These are phyloP conservation scores for Pythium aquatile DNA, from an alignment of 352 stramenopile genomes.

Conservation along the genomic window DNA sequence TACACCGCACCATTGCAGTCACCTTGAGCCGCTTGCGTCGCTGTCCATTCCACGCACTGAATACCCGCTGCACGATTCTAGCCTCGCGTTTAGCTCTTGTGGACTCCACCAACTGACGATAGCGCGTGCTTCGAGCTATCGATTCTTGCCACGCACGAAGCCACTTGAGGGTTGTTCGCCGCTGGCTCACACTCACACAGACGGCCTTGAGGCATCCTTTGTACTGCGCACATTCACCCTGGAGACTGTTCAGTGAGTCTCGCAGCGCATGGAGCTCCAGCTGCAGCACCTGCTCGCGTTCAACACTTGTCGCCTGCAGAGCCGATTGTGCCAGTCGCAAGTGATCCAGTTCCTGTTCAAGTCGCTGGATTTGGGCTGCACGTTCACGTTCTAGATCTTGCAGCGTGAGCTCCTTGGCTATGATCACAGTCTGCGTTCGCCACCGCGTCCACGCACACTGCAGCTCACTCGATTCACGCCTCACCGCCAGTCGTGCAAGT, in stretches of 20 bases:
- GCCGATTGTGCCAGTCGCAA: constrained; percentile 5
- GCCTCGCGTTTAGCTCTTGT: neutral
- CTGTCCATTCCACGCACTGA: constrained; percentile 1
- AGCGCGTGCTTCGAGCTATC: neutral
- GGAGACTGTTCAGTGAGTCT: neutral
- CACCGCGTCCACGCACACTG: constrained; percentile 29
- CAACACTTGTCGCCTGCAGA: constrained; percentile 1
- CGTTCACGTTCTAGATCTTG: constrained; percentile 3
- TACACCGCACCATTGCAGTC: neutral
- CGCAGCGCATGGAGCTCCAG: neutral
- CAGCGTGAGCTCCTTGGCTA: constrained; percentile 22
- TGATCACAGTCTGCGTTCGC: constrained; percentile 34
- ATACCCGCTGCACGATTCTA: neutral
- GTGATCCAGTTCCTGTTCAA: constrained; percentile 10
- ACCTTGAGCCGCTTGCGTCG: constrained; percentile 1
- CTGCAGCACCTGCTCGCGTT: constrained; percentile 5
- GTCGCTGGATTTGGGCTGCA: neutral
- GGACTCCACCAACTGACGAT: neutral
- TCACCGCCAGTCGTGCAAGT: constrained; percentile 28
- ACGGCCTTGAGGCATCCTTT: constrained; percentile 9
- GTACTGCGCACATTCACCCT: constrained; percentile 5
- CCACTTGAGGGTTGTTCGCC: neutral
- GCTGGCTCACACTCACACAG: constrained; percentile 2
- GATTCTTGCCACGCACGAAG: constrained; percentile 10
- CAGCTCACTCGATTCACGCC: constrained; percentile 23